phyloP scores from a whole-genome alignment of 441 rosid genomes.

The Erodium texanum region DNA sequence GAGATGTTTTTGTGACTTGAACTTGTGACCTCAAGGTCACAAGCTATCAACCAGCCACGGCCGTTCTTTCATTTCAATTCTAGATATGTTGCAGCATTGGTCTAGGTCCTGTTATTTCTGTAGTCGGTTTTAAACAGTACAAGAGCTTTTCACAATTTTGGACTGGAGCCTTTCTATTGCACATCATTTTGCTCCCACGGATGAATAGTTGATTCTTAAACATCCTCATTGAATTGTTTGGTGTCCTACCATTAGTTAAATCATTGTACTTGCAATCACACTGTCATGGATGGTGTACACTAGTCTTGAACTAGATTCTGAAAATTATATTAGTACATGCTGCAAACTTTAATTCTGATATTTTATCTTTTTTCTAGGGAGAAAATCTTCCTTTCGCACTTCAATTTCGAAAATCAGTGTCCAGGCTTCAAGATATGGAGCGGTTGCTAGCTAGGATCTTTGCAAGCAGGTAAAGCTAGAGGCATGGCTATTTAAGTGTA shows the following conservation, averaged over 20 bases:
- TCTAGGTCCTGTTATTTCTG: not conserved
- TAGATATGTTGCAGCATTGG: not conserved
- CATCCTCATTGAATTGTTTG: not conserved
- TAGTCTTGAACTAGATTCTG: not conserved
- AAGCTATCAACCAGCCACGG: not conserved
- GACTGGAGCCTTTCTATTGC: not conserved
- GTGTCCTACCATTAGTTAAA: not conserved
- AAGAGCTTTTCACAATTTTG: not conserved
- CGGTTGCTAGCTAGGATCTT: constrained; percentile 81
- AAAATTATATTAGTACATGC: not conserved
- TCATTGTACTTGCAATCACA: not conserved
- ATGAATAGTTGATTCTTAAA: not conserved
- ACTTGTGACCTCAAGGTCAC: not conserved
- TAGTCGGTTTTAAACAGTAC: not conserved
- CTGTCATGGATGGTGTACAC: not conserved
- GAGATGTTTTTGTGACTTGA: not conserved
- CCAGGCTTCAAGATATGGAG: constrained; percentile 93
- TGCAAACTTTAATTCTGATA: not conserved
- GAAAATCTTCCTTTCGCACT: constrained; percentile 49
- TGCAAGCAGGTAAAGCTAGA: constrained; percentile 56
- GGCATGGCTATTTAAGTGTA: constrained; percentile 13
- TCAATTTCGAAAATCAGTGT: constrained; percentile 70
- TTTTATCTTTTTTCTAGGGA: constrained; percentile 43
- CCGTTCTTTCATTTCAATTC: not conserved
- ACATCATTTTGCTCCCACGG: not conserved